Evolutionary conservation across 2,329 filamentous ascomycete species (phyloP), one percentile per base, ranked within the genome.

Genomic region (Rhinocladiella similis): DNA sequence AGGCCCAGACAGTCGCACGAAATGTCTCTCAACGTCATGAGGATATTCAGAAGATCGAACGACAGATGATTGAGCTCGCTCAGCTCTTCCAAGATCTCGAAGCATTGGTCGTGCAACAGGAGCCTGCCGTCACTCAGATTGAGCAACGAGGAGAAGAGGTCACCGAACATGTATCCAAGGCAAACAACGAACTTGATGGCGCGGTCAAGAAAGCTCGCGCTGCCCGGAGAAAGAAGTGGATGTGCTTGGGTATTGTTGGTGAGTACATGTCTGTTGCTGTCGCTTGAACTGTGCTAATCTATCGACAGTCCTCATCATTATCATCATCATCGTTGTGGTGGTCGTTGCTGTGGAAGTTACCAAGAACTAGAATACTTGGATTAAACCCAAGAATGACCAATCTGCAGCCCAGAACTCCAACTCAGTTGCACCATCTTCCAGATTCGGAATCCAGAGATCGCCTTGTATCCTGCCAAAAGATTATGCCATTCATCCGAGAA

Each of bases 151-250:
- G 85, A 36, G 89, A 95, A 73, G 89, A 96, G 69, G 89, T 94
- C 38, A 85, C 89, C 47, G 85, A 88, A 56, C 90, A 97, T 72
- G 83, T 97, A 47, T 84, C 88, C 68, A 88, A 94, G 72, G 93
- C 88, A 63, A 97, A 94, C 69, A 82, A 85, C 61, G 85, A 97
- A 73, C 89, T 97, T 57, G 85, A 82, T 38, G 83, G 83, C n/a
- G 92, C 92, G 12, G 89, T 96, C 61, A 80, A 82, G 59, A 96
- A 90, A 65, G 93, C 93, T 7, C 82, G 88, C 71, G 83, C 85
- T 66, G 90, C 88, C 49, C 83, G 90, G 65, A 90, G 86, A 78
- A 96, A 95, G 91, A 97, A 97, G 88, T 97, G 91, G 92, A 92
- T 89, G 72, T 96, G 91, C 80, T 76, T 96, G 65, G 86, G 87